Conservation (phyloP, 345 rosid genomes). For the Populus pruinosa region DNA sequence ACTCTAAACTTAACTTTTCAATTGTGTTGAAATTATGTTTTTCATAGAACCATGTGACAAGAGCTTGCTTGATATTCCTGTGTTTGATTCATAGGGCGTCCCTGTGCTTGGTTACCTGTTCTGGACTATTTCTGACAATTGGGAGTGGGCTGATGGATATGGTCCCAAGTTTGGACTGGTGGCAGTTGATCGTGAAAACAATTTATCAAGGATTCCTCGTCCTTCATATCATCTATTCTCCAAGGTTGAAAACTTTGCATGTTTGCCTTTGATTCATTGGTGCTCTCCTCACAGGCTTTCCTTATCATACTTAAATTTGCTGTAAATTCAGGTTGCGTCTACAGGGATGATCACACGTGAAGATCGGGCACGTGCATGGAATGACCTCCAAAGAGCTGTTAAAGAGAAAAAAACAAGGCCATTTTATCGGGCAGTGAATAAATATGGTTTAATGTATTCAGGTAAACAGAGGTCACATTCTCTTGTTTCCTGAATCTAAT, state of each 20-base stretch:
- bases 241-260: conserved; percentile 40
- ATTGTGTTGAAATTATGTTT: conserved; percentile 8
- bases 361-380: conserved; percentile 72
- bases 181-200: conserved; percentile 73
- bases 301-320: neutral
- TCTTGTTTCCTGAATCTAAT: neutral
- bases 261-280: neutral
- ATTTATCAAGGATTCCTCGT: conserved; percentile 65
- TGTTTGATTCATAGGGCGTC: conserved; percentile 56
- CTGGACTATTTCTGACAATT: conserved; percentile 96
- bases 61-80: neutral
- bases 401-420: conserved; percentile 58
- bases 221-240: conserved; percentile 84
- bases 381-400: conserved; percentile 64
- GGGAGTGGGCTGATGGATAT: conserved; percentile 99
- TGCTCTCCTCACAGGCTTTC: neutral
- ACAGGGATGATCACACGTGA: conserved; percentile 59
- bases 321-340: conserved; percentile 53
- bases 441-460: conserved; percentile 85
- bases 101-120: conserved; percentile 84
- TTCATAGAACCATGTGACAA: conserved; percentile 6
- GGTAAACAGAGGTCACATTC: conserved; percentile 39
- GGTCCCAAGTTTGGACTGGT: conserved; percentile 98
- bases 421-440: conserved; percentile 71
- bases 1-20: conserved; percentile 22